These are phyloP conservation scores for Ganoderma multipileum DNA, from an alignment of 1,284 basidiomycete genomes.

Conservation along the genomic window DNA sequence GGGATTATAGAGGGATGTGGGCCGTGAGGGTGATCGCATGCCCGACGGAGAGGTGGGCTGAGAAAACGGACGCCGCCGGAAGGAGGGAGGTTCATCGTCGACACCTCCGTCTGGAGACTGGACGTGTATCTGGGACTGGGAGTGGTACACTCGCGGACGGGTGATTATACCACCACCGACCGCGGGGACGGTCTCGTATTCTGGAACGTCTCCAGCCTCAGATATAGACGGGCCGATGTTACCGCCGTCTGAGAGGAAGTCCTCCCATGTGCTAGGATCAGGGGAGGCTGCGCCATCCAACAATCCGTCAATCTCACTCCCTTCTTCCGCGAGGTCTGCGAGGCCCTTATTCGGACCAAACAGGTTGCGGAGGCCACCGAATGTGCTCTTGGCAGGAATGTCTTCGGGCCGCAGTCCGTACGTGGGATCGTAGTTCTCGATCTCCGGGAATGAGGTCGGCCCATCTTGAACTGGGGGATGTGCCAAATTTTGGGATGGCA, in stretches of 20 bases:
- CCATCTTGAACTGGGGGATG: conserved; percentile 40
- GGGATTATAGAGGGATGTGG: conserved; percentile 40
- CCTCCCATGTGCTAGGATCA: conserved; percentile 75
- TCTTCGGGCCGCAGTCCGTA: conserved; percentile 96
- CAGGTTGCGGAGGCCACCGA: conserved; percentile 74
- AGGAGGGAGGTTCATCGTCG: conserved; percentile 17
- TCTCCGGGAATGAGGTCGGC: conserved; percentile 73
- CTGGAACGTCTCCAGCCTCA: conserved; percentile 35
- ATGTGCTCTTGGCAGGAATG: conserved; percentile 77
- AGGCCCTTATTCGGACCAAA: conserved; percentile 73
- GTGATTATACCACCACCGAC: conserved; percentile 72
- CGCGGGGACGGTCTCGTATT: conserved; percentile 58
- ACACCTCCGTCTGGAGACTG: conserved; percentile 25
- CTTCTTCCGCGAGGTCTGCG: conserved; percentile 80
- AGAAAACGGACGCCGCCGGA: conserved; percentile 23
- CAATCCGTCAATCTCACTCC: conserved; percentile 51
- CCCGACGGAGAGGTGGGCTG: conserved; percentile 22
- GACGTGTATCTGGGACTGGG: conserved; percentile 52
- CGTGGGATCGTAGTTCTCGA: conserved; percentile 94
- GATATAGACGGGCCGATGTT: conserved; percentile 40
- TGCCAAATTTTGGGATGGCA: conserved; percentile 23
- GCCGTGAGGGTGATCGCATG: conserved; percentile 31
- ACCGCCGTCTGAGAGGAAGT: conserved; percentile 47
- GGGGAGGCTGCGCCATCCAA: conserved; percentile 59
- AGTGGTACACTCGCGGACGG: conserved; percentile 66